Evolutionary conservation across 495 filamentous ascomycete species (phyloP).

Genomic region (Aspergillus sclerotioniger): DNA sequence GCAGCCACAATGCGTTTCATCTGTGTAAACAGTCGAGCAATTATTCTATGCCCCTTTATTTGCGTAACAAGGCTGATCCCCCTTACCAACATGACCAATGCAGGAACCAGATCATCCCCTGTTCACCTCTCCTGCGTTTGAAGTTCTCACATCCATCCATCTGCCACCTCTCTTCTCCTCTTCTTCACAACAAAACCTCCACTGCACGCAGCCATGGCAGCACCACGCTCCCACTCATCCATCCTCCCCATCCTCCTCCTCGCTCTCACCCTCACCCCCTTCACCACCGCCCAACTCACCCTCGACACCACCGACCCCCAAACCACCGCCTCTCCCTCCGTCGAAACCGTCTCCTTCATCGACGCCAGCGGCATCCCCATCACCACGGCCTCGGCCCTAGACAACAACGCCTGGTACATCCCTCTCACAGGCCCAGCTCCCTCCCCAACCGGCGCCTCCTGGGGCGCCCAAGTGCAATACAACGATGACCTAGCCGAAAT

Average conservation of each 20-base stretch:
- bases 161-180: background rate
- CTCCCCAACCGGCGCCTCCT: conserved; percentile 1
- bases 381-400: background rate
- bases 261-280: background rate
- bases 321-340: background rate
- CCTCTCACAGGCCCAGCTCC: background rate
- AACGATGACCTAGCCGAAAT: background rate
- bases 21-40: too few relatives aligned
- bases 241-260: background rate
- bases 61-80: background rate
- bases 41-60: too few relatives aligned
- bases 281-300: background rate
- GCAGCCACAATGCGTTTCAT: background rate
- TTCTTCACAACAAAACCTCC: background rate
- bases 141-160: background rate
- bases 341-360: conserved; percentile 3
- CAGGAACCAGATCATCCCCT: background rate
- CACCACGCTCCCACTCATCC: background rate
- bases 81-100: background rate
- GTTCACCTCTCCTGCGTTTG: background rate
- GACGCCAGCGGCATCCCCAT: conserved; percentile 5
- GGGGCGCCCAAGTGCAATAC: background rate
- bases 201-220: background rate
- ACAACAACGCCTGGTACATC: conserved; percentile 3
- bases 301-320: background rate